phyloP scores from a whole-genome alignment of 2,329 filamentous ascomycete species.

The Fusarium bactridioides region DNA sequence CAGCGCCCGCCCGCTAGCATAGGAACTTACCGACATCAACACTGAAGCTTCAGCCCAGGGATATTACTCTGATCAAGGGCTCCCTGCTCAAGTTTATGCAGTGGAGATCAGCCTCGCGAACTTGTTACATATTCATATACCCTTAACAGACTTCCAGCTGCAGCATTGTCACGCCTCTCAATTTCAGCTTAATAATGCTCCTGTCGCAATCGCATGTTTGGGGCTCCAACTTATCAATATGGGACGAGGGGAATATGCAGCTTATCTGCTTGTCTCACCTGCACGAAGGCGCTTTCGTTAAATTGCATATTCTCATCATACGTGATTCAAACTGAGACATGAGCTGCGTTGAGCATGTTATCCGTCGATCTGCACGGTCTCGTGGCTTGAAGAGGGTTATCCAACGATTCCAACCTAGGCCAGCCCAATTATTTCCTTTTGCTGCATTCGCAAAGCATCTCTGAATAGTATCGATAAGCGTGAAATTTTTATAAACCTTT shows the following conservation, averaged over 20 bases:
- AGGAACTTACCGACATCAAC: slow-evolving; percentile 15
- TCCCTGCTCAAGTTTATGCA: slow-evolving; percentile 26
- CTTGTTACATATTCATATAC: neutral
- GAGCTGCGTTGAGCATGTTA: neutral
- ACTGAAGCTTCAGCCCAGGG: slow-evolving; percentile 40
- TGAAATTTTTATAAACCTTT: neutral
- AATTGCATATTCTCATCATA: neutral
- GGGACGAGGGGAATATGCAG: slow-evolving; percentile 7
- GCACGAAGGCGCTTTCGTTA: neutral
- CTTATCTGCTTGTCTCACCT: slow-evolving; percentile 28
- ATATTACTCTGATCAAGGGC: slow-evolving; percentile 35
- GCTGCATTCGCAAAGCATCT: neutral
- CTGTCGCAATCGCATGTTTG: neutral
- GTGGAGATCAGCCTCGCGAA: slow-evolving; percentile 5
- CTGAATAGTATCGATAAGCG: neutral
- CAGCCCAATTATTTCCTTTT: neutral
- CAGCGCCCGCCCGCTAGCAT: slow-evolving; percentile 20
- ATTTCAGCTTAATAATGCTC: neutral
- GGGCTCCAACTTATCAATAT: slow-evolving; percentile 4
- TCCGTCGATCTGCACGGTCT: slow-evolving; percentile 1
- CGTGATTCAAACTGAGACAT: slow-evolving; percentile 15
- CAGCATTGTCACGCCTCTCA: neutral
- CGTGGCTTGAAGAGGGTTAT: neutral
- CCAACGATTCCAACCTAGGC: no score
- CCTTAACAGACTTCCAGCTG: neutral